Evolutionary conservation across 208 protist genomes (phyloP), one percentile per base, ranked within the genome.

Genomic region (Trypanosoma theileri): DNA sequence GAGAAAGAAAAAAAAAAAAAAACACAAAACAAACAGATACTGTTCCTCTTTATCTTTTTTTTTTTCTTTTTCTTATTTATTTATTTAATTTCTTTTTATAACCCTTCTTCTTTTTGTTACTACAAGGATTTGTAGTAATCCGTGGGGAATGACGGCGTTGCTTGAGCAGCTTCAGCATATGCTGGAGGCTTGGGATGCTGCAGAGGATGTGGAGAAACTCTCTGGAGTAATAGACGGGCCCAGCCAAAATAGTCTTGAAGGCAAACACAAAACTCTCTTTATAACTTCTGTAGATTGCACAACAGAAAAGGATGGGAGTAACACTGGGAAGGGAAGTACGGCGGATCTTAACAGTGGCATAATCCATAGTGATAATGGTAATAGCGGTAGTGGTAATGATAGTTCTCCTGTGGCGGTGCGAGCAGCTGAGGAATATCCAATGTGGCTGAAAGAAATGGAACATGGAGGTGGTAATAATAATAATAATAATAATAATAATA

Each of bases 111-210:
- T 69, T 64, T 69, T 11, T 26, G 11, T 51, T 58, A 50, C 17
- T 3, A 40, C 10, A 64, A 35, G 28, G 28, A 35, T 35, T 35
- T 35, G 28, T 35, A 35, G 28, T 35, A 35, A 35, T 6, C 28
- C 4, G 28, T 21, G 48, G 4, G n/a, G 26, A n/a, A 73, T 69
- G 77, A 44, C 65, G 16, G 67, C 68, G 26, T 54, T 91, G 40
- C 63, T 84, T 24, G 31, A 75, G 35, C 85, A 91, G 54, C 58
- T 91, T 17, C 68, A 81, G 40, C 81, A 88, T 71, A 72, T 91
- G 13, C 74, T 91, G 16, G 71, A 66, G 14, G 63, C 80, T 22
- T 91, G 85, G 85, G 82, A 88, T 42, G 46, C 28, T 19, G 22
- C 17, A 28, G 69, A 53, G 13, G 54, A 61, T 16, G 45, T 35